Conservation (phyloP, 345 rosid genomes). For the Adansonia digitata region DNA sequence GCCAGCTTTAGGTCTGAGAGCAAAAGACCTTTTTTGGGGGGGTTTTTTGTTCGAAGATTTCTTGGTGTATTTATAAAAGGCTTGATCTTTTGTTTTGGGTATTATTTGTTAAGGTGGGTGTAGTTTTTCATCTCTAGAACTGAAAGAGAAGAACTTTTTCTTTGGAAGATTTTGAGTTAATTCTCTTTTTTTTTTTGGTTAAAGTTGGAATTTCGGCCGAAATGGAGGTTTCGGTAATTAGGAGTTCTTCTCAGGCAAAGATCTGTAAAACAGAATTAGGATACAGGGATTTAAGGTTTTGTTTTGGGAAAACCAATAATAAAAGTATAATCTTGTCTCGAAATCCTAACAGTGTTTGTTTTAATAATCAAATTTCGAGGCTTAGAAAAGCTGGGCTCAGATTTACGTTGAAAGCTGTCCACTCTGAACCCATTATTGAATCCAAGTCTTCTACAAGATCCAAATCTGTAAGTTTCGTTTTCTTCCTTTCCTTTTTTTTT, state of each 20-base stretch:
- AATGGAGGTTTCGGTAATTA: constrained; percentile 68
- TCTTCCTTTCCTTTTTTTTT: no score
- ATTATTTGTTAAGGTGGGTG: background rate
- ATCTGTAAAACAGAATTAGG: constrained; percentile 35
- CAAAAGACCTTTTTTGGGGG: background rate
- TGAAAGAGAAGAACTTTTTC: background rate
- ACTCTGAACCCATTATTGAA: constrained; percentile 30
- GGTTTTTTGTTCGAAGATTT: background rate
- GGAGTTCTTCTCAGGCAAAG: constrained; percentile 43
- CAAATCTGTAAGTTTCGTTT: constrained; percentile 40
- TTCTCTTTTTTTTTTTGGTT: background rate
- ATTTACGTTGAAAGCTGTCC: constrained; percentile 40
- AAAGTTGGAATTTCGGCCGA: background rate
- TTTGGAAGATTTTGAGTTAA: background rate
- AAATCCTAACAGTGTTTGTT: constrained; percentile 26
- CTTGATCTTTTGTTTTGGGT: constrained; percentile 5
- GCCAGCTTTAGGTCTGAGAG: background rate
- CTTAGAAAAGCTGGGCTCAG: constrained; percentile 32
- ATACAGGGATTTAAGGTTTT: constrained; percentile 31
- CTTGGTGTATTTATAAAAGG: background rate
- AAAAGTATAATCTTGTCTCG: constrained; percentile 1
- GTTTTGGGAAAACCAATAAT: constrained; percentile 10
- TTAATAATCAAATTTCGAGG: constrained; percentile 24
- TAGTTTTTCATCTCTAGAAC: background rate
- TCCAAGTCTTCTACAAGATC: constrained; percentile 33